phyloP scores from a whole-genome alignment of 2,329 filamentous ascomycete species.

The Colletotrichum graminicola region DNA sequence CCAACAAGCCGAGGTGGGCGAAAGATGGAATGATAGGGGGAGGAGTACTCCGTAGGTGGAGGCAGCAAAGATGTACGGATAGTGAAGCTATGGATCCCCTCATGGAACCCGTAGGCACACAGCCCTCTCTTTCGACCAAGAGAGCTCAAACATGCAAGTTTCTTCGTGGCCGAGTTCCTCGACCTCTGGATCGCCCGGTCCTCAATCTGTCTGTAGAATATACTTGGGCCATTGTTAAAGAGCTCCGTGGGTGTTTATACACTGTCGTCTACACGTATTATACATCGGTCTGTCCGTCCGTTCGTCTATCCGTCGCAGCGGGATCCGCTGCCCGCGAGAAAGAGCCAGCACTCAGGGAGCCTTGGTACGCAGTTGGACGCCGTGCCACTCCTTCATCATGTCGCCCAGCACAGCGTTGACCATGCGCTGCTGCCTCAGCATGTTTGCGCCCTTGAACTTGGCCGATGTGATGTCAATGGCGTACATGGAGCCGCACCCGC shows the following conservation, averaged over 20 bases:
- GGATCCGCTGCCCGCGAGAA: neutral
- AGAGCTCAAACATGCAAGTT: neutral
- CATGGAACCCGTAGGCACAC: neutral
- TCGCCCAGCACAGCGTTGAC: slow-evolving; percentile 82
- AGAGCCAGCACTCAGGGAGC: slow-evolving; percentile 52
- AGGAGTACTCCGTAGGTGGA: neutral
- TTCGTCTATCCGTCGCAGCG: too few relatives aligned
- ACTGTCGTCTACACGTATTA: slow-evolving; percentile 24
- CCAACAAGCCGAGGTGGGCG: neutral
- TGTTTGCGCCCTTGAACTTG: slow-evolving; percentile 75
- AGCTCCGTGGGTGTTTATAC: slow-evolving; percentile 19
- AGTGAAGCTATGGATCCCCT: neutral
- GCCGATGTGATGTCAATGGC: slow-evolving; percentile 81
- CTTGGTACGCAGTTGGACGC: slow-evolving; percentile 82
- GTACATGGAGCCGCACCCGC: slow-evolving; percentile 90
- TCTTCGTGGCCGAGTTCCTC: neutral
- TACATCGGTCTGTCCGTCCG: neutral
- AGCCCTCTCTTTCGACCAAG: neutral
- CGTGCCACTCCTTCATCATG: slow-evolving; percentile 85
- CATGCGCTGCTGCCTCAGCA: slow-evolving; percentile 86
- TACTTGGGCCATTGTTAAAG: slow-evolving; percentile 4
- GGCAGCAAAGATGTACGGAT: neutral
- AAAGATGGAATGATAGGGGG: neutral
- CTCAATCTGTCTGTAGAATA: neutral
- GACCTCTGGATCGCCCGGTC: neutral